phyloP scores from a whole-genome alignment of 2,329 filamentous ascomycete species.

The Huntiella abstrusa region DNA sequence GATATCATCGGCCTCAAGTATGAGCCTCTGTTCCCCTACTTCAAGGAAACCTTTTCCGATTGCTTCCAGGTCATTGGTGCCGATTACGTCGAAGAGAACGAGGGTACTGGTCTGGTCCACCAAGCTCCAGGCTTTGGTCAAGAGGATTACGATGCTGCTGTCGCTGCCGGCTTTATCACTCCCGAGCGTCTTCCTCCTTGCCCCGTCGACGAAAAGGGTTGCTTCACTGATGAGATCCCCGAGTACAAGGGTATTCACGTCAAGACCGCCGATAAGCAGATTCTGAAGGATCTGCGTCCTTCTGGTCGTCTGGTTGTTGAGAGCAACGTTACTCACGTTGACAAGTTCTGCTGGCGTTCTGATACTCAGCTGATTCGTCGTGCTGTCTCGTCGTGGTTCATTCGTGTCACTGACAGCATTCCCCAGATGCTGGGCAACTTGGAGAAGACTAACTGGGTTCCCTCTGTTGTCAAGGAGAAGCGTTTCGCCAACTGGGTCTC shows the following conservation, averaged over 20 bases:
- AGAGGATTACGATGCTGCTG: slow-evolving; percentile 53
- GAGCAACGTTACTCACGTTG: slow-evolving; percentile 14
- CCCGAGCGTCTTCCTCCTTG: slow-evolving; percentile 47
- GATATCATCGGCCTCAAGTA: slow-evolving; percentile 56
- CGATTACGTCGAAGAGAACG: slow-evolving; percentile 51
- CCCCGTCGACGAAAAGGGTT: slow-evolving; percentile 40
- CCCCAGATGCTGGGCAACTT: slow-evolving; percentile 15
- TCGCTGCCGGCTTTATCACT: slow-evolving; percentile 44
- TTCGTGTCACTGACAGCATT: slow-evolving; percentile 14
- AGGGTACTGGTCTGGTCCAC: slow-evolving; percentile 58
- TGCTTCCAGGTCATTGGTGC: slow-evolving; percentile 49
- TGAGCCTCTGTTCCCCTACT: slow-evolving; percentile 52
- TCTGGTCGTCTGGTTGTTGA: slow-evolving; percentile 14
- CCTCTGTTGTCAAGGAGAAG: slow-evolving; percentile 15
- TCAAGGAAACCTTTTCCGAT: slow-evolving; percentile 52
- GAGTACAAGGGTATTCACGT: slow-evolving; percentile 16
- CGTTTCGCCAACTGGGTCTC: slow-evolving; percentile 16
- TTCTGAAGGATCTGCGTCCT: slow-evolving; percentile 14
- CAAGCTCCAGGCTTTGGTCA: slow-evolving; percentile 60
- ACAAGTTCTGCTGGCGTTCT: slow-evolving; percentile 16
- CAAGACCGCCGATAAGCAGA: slow-evolving; percentile 16
- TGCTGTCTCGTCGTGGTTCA: slow-evolving; percentile 17
- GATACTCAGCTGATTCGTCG: slow-evolving; percentile 16
- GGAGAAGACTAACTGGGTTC: slow-evolving; percentile 15
- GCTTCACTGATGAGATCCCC: slow-evolving; percentile 15